phyloP scores from a whole-genome alignment of 257 asterid genomes.

The Scutellaria barbata region DNA sequence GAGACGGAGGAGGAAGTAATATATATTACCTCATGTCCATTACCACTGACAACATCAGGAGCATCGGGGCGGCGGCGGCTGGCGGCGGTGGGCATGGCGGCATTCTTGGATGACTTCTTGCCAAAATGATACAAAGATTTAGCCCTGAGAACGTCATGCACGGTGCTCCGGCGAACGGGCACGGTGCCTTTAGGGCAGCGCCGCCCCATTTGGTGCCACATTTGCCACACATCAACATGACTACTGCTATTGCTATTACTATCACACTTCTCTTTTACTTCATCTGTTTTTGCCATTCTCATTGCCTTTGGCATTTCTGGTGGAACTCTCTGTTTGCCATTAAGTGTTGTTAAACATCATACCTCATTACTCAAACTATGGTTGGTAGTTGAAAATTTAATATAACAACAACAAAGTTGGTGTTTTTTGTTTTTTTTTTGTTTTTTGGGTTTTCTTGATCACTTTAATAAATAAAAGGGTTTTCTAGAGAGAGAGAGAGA shows the following conservation, averaged over 20 bases:
- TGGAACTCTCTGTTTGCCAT: slow-evolving; percentile 50
- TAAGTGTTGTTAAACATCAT: too few relatives aligned
- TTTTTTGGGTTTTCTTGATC: slow-evolving; percentile 48
- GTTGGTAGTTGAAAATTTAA: slow-evolving; percentile 52
- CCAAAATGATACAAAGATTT: slow-evolving; percentile 78
- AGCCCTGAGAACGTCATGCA: slow-evolving; percentile 80
- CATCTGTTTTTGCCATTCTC: slow-evolving; percentile 49
- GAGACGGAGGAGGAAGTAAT: too few relatives aligned
- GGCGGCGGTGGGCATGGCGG: slow-evolving; percentile 22
- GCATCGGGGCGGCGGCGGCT: slow-evolving; percentile 54
- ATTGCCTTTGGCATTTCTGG: slow-evolving; percentile 67
- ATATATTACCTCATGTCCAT: slow-evolving; percentile 99
- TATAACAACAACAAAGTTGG: slow-evolving; percentile 33
- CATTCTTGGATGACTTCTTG: slow-evolving; percentile 49
- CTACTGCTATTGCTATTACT: slow-evolving; percentile 32
- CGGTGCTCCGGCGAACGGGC: slow-evolving; percentile 74
- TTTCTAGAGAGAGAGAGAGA: not conserved
- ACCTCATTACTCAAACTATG: too few relatives aligned
- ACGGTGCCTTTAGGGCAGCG: slow-evolving; percentile 87
- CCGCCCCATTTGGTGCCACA: slow-evolving; percentile 72
- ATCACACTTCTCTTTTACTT: slow-evolving; percentile 14
- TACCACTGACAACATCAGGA: slow-evolving; percentile 78
- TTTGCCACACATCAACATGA: slow-evolving; percentile 52
- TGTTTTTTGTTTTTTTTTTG: slow-evolving; percentile 40
- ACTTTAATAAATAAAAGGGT: slow-evolving; percentile 27